Evolutionary conservation across 768 basidiomycete species (phyloP).

Genomic region (Lactarius deliciosus): DNA sequence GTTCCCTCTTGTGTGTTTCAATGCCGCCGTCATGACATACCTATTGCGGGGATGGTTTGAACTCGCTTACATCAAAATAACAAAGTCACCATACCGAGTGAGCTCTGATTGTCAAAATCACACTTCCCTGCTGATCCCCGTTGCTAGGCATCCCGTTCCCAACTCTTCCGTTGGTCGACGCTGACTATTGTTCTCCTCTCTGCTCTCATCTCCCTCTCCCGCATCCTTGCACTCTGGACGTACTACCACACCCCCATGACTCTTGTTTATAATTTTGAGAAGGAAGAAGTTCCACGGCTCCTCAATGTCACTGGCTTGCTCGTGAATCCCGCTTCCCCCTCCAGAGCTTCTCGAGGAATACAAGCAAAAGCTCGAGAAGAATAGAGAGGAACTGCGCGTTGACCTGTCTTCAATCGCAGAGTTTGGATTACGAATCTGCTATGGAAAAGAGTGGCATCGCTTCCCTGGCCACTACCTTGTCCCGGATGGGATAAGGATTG

Average conservation of each 20-base stretch:
- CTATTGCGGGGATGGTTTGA: conserved; percentile 88
- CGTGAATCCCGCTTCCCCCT: conserved; percentile 43
- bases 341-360: conserved; percentile 44
- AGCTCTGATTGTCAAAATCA: conserved; percentile 33
- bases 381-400: conserved; percentile 48
- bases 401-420: conserved; percentile 67
- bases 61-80: conserved; percentile 65
- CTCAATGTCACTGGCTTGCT: conserved; percentile 71
- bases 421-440: conserved; percentile 76
- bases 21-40: conserved; percentile 87
- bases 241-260: conserved; percentile 92
- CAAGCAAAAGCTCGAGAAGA: conserved; percentile 34
- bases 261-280: conserved; percentile 68
- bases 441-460: conserved; percentile 95
- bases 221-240: conserved; percentile 76
- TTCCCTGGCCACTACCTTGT: conserved; percentile 91
- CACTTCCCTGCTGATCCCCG: conserved; percentile 13
- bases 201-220: conserved; percentile 69
- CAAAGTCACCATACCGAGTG: conserved; percentile 84
- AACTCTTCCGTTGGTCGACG: conserved; percentile 76
- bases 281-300: conserved; percentile 74
- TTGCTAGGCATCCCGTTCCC: conserved; percentile 69
- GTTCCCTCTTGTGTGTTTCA: conserved; percentile 90
- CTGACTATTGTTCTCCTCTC: conserved; percentile 65
- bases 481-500: conserved; percentile 77